Evolutionary conservation across 306 rosid genomes (phyloP), one percentile per base, ranked within the genome.

Genomic region (Sicyos edulis): DNA sequence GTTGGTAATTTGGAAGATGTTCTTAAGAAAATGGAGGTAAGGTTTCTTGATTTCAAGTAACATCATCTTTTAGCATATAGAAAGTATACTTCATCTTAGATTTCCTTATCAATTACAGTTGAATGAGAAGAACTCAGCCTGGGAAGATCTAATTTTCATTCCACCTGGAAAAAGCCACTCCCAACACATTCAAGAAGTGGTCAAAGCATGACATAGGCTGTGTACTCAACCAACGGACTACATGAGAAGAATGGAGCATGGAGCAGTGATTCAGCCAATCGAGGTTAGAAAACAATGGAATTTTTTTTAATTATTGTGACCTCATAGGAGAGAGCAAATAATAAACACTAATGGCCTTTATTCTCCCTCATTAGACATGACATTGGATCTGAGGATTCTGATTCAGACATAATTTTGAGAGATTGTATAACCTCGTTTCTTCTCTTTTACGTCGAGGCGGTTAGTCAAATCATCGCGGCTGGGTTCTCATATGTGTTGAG

Each of bases 101-200:
- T 76, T 59, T 77, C 72, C 54, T 42, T 42, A 70, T 67, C 40
- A 53, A 72, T 75, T 78, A 82, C 92, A 91, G 99, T 76, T 69
- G 75, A 91, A 91, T 76, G 92, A 93, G 59, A 86, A 74, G 75
- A 86, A 74, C 69, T 83, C 87, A 13, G 99, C 96, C 42, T 93
- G 99, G 99, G 99, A 93, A 70, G 99, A 91, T 86, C 77, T 93
- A 79, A 86, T 93, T 78, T 93, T 93, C 78, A 85, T 93, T 83
- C 99, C 97, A 24, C 97, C 97, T 1, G 97, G 97, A 20, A 91
- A 93, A 83, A 85, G 95, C 83, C 88, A 70, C 77, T 83, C 89
- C 59, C 95, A 93, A 78, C 96, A 88, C 83, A 74, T 91, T 80
- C 86, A 89, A 82, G 96, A 91, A 78, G 82, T 87, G 79, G 78